Evolutionary conservation across 768 basidiomycete genomes (phyloP), one percentile per base, ranked within the genome.

Genomic region (Sutorius australiensis): DNA sequence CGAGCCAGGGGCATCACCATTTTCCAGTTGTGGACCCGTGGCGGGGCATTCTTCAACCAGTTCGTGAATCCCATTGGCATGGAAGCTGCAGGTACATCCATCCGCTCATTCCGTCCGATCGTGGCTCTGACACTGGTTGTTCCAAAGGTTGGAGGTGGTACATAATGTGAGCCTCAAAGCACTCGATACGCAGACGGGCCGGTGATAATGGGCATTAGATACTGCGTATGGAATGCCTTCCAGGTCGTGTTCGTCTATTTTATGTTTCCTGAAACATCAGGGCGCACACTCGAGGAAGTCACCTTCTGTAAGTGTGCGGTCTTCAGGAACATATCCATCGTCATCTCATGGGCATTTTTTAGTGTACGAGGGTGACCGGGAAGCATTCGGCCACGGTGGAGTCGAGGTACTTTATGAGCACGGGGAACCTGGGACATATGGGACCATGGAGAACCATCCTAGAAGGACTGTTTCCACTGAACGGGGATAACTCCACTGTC

Each of bases 1-100:
- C 81, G 84, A 51, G 77, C 84, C 2, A 80, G 77, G 63, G 84
- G 84, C 36, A 77, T 86, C 48, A 69, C 82, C 5, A 61, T 85
- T 14, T 84, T 81, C 72, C 81, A 85, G 57, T 80, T 75, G 73
- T 81, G 78, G 65, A 71, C 75, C 41, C 78, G 82, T 12, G 66
- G 73, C 3, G 56, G 32, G 5, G 46, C 14, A n/a, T 65, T 65
- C 36, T 9, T 62, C 21, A 38, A 6, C 8, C 50, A 54, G 9
- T 36, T 64, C 11, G 48, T 59, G 3, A 27, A 59, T 45, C 63
- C 62, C 2, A 62, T 63, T 27, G 62, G 60, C 0, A 54, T 64
- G 1, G 50, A 56, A 0, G 7, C 33, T 3, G 50, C 38, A 17
- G 62, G 62, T 53, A 42, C 2, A 50, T 53, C 9, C 33, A 19